Conservation (phyloP, 768 basidiomycete species). For the Gyrodon lividus region DNA sequence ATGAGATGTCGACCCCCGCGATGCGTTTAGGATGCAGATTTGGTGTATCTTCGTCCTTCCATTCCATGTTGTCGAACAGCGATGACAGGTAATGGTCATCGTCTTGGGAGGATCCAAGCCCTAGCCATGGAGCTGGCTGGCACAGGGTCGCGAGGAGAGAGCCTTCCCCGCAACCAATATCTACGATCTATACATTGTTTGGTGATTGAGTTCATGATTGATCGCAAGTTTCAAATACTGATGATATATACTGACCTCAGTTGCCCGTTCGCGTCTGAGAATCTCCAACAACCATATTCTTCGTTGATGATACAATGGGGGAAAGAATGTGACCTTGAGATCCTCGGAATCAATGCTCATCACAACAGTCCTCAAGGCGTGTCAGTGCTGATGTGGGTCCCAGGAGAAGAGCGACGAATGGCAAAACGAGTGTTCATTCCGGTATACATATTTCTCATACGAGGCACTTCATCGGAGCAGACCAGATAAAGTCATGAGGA, state of each 20-base stretch:
- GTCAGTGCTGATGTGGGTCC: slow-evolving; percentile 6
- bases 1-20: slow-evolving; percentile 68
- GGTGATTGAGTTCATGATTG: neutral
- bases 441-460: slow-evolving; percentile 4
- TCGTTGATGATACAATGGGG: slow-evolving; percentile 65
- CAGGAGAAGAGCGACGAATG: neutral
- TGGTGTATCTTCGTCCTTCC: slow-evolving; percentile 41
- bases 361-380: neutral
- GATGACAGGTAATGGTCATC: slow-evolving; percentile 19
- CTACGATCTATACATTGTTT: slow-evolving; percentile 54
- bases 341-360: slow-evolving; percentile 19
- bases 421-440: neutral
- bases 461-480: slow-evolving; percentile 17
- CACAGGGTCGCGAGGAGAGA: slow-evolving; percentile 66
- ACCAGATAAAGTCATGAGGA: slow-evolving; percentile 19
- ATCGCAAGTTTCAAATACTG: neutral
- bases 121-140: slow-evolving; percentile 72
- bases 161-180: slow-evolving; percentile 85
- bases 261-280: slow-evolving; percentile 54
- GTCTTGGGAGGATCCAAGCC: slow-evolving; percentile 26
- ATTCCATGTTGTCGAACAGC: slow-evolving; percentile 21
- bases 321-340: slow-evolving; percentile 61
- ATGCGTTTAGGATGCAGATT: slow-evolving; percentile 59
- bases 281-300: slow-evolving; percentile 69
- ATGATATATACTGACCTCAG: slow-evolving; percentile 40